Evolutionary conservation across 129 eudicot species (phyloP), one percentile per base, ranked within the genome.

Genomic region (Flaveria sonorensis): DNA sequence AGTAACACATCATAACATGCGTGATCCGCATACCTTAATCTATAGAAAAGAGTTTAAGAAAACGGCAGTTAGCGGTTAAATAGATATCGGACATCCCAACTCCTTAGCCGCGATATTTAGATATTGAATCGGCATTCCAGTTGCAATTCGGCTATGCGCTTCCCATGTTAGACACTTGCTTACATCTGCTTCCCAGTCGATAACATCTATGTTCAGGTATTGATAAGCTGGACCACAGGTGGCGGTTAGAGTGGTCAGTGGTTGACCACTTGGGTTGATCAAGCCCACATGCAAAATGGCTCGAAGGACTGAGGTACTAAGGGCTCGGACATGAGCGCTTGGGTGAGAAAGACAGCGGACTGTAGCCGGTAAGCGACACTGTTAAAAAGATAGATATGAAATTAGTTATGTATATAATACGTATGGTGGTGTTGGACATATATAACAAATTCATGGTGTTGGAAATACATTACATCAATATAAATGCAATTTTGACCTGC

Each of bases 241-340:
- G 7, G 85, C 84, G 20, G 61, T 88, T 48, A 64, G 65, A 40
- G 68, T 87, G 82, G 55, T 53, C 55, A 78, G 84, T 72, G 84
- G 73, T 63, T 20, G 80, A 48, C 77, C 73, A 50, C 81, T 52
- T 26, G 89, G 75, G 76, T 88, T 85, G 70, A 86, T 39, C 20
- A 89, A 78, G 42, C 89, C 93, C 43, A 80, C 85, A 3, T 91
- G 89, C 60, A 86, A 76, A 47, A 94, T 86, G 45, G 92, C 97
- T 43, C 97, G 88, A 40, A 94, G 92, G 74, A 94, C 98, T 14
- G 98, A 91, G 14, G 90, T 91, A 85, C 98, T 94, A 11, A 94
- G 93, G 66, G 98, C 87, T n/a, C 98, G 98, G 19, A 94, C 98
- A 67, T 94, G 98, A 76, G 97, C 98, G 71, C 98, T 94, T 24